A percentile compares a stretch with the other conserved stretches of the same genome.
Evolutionary conservation across 2,329 filamentous ascomycete genomes (phyloP).

Genomic region (Arthrobotrys sphaeroides): DNA sequence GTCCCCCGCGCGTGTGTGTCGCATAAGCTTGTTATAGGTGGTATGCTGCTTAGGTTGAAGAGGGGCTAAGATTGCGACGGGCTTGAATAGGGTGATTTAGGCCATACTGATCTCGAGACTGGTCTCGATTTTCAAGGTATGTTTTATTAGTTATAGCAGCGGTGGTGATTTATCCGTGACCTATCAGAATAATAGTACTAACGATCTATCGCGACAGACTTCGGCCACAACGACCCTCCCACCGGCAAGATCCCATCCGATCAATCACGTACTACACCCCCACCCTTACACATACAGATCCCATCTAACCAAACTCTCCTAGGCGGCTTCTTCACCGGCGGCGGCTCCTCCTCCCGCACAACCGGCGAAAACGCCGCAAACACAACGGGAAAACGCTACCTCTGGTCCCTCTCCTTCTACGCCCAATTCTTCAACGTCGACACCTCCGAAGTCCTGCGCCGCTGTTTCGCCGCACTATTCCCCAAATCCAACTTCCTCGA

Average conservation of each 20-base stretch:
- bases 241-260: conserved; percentile 57
- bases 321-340: conserved; percentile 64
- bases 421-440: conserved; percentile 99
- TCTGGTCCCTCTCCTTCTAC: conserved; percentile 94
- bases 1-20: too few species aligned
- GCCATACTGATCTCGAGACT: conserved; percentile 96
- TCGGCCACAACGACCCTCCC: conserved; percentile 55
- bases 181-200: too few species aligned
- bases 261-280: conserved; percentile 47
- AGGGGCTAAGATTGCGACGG: conserved; percentile 50
- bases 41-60: conserved; percentile 30
- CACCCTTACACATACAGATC: background rate
- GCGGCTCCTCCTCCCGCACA: conserved; percentile 62
- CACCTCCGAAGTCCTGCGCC: conserved; percentile 84
- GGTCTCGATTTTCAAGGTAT: conserved; percentile 99
- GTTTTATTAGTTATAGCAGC: too few species aligned
- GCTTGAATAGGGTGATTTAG: conserved; percentile 81
- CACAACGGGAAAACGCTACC: conserved; percentile 74
- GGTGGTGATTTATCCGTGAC: too few species aligned
- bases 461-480: conserved; percentile 88
- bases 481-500: conserved; percentile 95
- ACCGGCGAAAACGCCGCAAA: conserved; percentile 58
- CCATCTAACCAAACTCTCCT: conserved; percentile 64
- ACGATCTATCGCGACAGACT: conserved; percentile 55
- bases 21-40: background rate